phyloP scores from a whole-genome alignment of 108 stramenopile genomes.

The Nitzschia putrida region DNA sequence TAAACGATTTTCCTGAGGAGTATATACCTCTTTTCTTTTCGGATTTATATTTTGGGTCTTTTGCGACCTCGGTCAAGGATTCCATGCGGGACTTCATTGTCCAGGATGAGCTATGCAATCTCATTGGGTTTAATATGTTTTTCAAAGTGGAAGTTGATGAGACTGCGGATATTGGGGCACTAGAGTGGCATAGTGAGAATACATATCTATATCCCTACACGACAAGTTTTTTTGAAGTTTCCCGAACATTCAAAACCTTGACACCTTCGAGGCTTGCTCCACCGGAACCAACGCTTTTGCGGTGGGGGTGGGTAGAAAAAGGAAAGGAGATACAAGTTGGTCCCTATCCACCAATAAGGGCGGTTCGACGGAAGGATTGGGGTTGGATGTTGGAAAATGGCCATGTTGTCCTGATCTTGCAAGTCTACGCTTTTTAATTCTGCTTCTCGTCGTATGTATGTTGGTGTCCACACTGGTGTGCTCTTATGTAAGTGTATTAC shows the following conservation, averaged over 20 bases:
- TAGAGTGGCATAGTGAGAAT: slow-evolving; percentile 8
- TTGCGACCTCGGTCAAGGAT: slow-evolving; percentile 29
- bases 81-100: slow-evolving; percentile 22
- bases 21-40: slow-evolving; percentile 12
- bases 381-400: slow-evolving; percentile 44
- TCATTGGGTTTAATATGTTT: slow-evolving; percentile 33
- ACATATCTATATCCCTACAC: slow-evolving; percentile 28
- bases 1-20: slow-evolving; percentile 12
- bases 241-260: slow-evolving; percentile 5
- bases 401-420: slow-evolving; percentile 32
- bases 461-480: no score
- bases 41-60: slow-evolving; percentile 40
- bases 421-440: neutral
- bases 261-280: slow-evolving; percentile 13
- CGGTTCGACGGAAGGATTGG: slow-evolving; percentile 22
- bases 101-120: slow-evolving; percentile 19
- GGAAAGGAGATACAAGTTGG: slow-evolving; percentile 34
- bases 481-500: no score
- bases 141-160: slow-evolving; percentile 35
- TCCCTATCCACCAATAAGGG: slow-evolving; percentile 30
- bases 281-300: slow-evolving; percentile 5
- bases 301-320: slow-evolving; percentile 30
- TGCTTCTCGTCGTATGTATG: no score
- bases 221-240: slow-evolving; percentile 30
- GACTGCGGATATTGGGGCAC: slow-evolving; percentile 12